Conservation (phyloP, 1,284 basidiomycete genomes). For the Laetiporus sulphureus region DNA sequence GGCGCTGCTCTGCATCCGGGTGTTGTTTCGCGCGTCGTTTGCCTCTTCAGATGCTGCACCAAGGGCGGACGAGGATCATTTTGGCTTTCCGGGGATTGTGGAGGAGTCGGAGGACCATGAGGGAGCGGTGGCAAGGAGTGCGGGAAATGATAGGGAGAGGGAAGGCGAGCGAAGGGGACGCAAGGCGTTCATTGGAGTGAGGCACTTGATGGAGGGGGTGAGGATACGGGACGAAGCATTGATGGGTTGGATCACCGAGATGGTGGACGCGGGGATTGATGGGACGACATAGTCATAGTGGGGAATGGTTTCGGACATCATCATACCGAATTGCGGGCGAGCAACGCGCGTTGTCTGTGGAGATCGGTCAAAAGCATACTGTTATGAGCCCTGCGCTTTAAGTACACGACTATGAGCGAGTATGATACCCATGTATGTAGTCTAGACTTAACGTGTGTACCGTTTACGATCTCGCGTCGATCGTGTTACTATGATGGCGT, state of each 20-base stretch:
- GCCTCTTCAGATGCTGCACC: constrained; percentile 65
- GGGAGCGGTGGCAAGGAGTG: constrained; percentile 27
- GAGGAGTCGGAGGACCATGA: constrained; percentile 59
- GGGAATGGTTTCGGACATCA: too few relatives aligned
- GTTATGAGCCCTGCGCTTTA: too few relatives aligned
- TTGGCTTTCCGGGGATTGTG: constrained; percentile 72
- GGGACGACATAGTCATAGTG: constrained; percentile 18
- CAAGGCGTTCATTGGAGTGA: constrained; percentile 59
- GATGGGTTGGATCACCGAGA: constrained; percentile 73
- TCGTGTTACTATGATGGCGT: too few relatives aligned
- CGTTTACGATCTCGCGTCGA: too few relatives aligned
- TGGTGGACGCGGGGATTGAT: constrained; percentile 54
- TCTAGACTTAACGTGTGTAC: too few relatives aligned
- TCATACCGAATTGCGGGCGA: too few relatives aligned
- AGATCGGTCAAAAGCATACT: too few relatives aligned
- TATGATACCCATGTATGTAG: too few relatives aligned
- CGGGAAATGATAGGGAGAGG: constrained; percentile 38
- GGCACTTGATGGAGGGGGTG: constrained; percentile 56
- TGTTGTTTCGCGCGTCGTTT: constrained; percentile 70
- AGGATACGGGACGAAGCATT: constrained; percentile 63
- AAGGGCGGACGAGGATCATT: constrained; percentile 69
- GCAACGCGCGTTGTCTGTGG: too few relatives aligned
- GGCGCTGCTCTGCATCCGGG: constrained; percentile 66
- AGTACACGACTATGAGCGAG: too few relatives aligned
- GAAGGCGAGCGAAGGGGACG: constrained; percentile 64